phyloP scores from a whole-genome alignment of 352 stramenopile species.

The Halophytophthora polymorphica region DNA sequence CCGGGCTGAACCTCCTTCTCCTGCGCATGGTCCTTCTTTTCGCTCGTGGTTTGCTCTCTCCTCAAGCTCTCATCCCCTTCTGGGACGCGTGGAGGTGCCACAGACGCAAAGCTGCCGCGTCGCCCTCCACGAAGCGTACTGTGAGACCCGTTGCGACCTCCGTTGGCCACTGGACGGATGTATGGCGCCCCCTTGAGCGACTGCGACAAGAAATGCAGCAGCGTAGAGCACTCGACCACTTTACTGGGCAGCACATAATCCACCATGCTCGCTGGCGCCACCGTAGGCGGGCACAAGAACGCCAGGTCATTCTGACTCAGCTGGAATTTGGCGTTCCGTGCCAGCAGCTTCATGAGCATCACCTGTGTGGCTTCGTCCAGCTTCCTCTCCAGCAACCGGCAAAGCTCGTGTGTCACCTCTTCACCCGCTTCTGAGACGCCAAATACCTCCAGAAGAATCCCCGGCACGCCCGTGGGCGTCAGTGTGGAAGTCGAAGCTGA shows the following conservation, averaged over 20 bases:
- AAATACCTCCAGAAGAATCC: slow-evolving; percentile 82
- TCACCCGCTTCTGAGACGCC: slow-evolving; percentile 75
- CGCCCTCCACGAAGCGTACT: slow-evolving; percentile 11
- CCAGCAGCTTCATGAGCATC: slow-evolving; percentile 85
- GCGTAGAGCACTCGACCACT: slow-evolving; percentile 26
- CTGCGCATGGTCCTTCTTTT: neutral
- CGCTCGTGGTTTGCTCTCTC: slow-evolving; percentile 4
- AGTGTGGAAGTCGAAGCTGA: slow-evolving; percentile 7
- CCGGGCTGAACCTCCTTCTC: neutral
- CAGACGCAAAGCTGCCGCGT: slow-evolving; percentile 22
- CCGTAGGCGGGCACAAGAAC: slow-evolving; percentile 67
- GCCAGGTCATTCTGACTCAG: slow-evolving; percentile 64
- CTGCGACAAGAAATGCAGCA: slow-evolving; percentile 64
- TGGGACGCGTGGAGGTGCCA: slow-evolving; percentile 7
- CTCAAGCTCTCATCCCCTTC: slow-evolving; percentile 15
- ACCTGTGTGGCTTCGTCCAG: slow-evolving; percentile 83
- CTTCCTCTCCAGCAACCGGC: slow-evolving; percentile 78
- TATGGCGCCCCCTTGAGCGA: slow-evolving; percentile 53
- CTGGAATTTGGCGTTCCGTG: slow-evolving; percentile 84
- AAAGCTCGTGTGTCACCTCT: slow-evolving; percentile 84
- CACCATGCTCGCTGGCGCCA: slow-evolving; percentile 31
- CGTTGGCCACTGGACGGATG: slow-evolving; percentile 44
- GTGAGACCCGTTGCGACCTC: slow-evolving; percentile 16
- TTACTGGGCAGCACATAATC: slow-evolving; percentile 47
- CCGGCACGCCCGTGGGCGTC: slow-evolving; percentile 19